Conservation (phyloP, 75 land plant species). For the Cryptomeria japonica region DNA sequence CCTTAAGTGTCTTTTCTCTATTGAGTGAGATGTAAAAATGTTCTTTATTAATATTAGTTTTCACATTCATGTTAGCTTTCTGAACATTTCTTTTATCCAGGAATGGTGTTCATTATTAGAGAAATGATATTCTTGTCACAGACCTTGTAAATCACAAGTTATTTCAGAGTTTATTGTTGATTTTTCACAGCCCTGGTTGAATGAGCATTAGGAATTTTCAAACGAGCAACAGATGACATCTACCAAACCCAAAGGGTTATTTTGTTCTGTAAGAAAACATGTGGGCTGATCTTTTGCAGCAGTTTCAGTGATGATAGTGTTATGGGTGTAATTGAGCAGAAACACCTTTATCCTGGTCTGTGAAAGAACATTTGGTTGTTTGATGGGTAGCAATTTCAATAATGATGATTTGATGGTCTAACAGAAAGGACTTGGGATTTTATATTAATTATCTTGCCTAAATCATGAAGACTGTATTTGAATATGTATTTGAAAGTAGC, state of each 20-base stretch:
- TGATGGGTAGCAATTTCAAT: not conserved
- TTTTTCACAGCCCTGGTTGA: not conserved
- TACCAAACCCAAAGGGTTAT: not conserved
- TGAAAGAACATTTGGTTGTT: not conserved
- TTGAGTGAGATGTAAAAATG: not conserved
- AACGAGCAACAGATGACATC: not conserved
- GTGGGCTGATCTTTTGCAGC: not conserved
- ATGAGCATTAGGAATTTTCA: not conserved
- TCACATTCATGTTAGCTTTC: not conserved
- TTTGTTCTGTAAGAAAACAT: not conserved
- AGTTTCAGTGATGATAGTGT: not conserved
- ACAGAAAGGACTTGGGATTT: not conserved
- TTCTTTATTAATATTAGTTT: not conserved
- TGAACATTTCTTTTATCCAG: not conserved
- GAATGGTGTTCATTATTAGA: not conserved
- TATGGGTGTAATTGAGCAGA: not conserved
- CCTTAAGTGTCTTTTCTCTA: not conserved
- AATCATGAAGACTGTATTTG: not conserved
- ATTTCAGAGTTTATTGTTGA: not conserved
- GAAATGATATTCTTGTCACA: not conserved
- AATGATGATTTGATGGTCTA: not conserved
- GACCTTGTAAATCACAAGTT: not conserved
- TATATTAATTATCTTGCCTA: not conserved
- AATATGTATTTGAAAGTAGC: not conserved
- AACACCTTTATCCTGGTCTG: not conserved